Percentiles rank a stretch among this genome's conserved stretches.
Conservation (phyloP, 495 filamentous ascomycete genomes). For the Astrothelium subdiscretum region DNA sequence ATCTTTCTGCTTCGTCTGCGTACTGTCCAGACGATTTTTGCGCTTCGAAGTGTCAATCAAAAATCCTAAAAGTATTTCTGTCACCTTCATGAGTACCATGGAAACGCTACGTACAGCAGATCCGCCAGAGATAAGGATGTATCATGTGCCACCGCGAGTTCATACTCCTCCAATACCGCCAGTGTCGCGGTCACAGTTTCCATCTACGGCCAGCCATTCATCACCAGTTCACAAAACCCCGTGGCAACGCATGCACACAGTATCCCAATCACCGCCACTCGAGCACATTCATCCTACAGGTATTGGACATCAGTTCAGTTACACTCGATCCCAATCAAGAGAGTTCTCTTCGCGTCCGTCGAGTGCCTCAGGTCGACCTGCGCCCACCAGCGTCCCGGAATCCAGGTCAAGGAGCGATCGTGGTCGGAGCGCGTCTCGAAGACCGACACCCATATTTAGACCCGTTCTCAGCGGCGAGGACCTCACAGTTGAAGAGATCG, state of each 20-base stretch:
- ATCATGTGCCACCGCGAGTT: background rate
- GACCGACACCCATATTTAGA: background rate
- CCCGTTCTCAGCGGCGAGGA: background rate
- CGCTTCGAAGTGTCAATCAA: background rate
- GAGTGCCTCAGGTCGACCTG: slow-evolving; percentile 9
- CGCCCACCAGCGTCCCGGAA: background rate
- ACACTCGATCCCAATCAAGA: slow-evolving; percentile 15
- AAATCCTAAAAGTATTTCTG: background rate
- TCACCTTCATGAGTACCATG: background rate
- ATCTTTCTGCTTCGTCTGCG: background rate
- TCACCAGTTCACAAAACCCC: slow-evolving; percentile 21
- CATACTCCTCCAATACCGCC: slow-evolving; percentile 4
- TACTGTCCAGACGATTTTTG: background rate
- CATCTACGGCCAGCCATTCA: slow-evolving; percentile 19
- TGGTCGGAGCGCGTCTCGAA: background rate
- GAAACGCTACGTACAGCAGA: background rate
- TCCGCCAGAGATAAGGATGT: background rate
- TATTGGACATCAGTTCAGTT: slow-evolving; percentile 16
- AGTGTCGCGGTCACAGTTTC: slow-evolving; percentile 12
- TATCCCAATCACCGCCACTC: slow-evolving; percentile 14
- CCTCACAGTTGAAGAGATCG: slow-evolving; percentile 24
- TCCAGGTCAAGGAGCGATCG: background rate
- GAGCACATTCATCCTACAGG: slow-evolving; percentile 21
- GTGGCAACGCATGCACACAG: slow-evolving; percentile 8
- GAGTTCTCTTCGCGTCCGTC: slow-evolving; percentile 18